Percentiles rank a stretch among this genome's conserved stretches.
phyloP scores from a whole-genome alignment of 2,329 filamentous ascomycete species.

The Purpureocillium lavendulum region DNA sequence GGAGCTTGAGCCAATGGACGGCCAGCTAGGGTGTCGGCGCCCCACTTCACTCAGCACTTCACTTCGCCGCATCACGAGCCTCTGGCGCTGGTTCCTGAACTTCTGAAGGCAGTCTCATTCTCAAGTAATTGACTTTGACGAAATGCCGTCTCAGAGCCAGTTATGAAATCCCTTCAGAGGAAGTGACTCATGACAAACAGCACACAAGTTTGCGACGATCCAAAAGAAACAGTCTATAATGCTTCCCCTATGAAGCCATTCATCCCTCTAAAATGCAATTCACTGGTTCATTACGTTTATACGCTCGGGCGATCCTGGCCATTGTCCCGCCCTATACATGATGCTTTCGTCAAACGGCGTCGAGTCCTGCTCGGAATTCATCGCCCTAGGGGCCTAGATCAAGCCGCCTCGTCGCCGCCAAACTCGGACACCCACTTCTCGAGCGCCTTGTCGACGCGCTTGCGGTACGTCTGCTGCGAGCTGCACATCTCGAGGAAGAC shows the following conservation, averaged over 20 bases:
- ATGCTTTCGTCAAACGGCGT: neutral
- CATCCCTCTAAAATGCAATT: no score
- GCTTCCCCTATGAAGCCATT: no score
- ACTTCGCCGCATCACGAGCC: no score
- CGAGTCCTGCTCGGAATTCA: neutral
- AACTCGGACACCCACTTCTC: conserved; percentile 25
- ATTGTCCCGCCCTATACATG: neutral
- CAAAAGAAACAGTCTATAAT: no score
- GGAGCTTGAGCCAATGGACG: conserved; percentile 26
- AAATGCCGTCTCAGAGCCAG: no score
- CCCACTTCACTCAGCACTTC: neutral
- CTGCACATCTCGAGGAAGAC: conserved; percentile 92
- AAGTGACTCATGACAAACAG: no score
- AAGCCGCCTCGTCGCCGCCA: conserved; percentile 12
- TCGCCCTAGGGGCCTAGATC: no score
- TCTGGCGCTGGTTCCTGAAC: no score
- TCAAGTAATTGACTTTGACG: no score
- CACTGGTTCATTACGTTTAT: conserved; percentile 1
- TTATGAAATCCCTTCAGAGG: no score
- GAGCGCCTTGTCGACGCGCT: conserved; percentile 60
- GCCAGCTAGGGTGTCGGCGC: conserved; percentile 1
- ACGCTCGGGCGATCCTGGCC: neutral
- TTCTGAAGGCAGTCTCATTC: no score
- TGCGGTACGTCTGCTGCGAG: conserved; percentile 75
- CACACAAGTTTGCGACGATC: no score